Evolutionary conservation across 208 protist species (phyloP).

Genomic region (Wallacemonas sp.): DNA sequence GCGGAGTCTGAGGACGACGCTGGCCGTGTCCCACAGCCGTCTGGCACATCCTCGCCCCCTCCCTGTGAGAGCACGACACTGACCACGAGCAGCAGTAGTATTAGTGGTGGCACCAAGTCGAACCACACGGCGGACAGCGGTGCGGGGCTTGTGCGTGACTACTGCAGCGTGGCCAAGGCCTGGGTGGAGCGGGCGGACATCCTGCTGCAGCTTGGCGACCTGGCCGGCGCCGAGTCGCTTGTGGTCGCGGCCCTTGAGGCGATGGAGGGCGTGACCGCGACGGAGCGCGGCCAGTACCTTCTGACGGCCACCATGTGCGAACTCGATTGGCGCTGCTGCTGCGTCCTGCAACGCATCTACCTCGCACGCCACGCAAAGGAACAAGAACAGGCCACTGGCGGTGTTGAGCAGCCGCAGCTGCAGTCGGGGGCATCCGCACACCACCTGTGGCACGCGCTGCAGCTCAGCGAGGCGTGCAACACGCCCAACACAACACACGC

Average conservation of each 20-base stretch:
- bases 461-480: conserved; percentile 40
- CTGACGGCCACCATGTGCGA: conserved; percentile 63
- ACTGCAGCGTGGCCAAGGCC: conserved; percentile 43
- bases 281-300: conserved; percentile 51
- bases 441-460: conserved; percentile 28
- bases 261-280: conserved; percentile 37
- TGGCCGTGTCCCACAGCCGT: too few species aligned
- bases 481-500: conserved; percentile 52
- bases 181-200: conserved; percentile 49
- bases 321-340: conserved; percentile 57
- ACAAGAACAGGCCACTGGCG: too few species aligned
- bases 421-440: neutral
- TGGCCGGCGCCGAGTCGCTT: conserved; percentile 26
- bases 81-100: too few species aligned
- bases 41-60: too few species aligned
- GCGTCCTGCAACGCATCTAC: conserved; percentile 31
- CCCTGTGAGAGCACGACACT: too few species aligned
- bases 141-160: neutral
- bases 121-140: too few species aligned
- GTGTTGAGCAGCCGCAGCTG: neutral
- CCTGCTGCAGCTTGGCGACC: conserved; percentile 27
- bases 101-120: too few species aligned
- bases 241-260: conserved; percentile 35
- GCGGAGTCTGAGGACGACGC: too few species aligned
- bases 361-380: conserved; percentile 21